Evolutionary conservation across 73 alveolate genomes (phyloP).

Genomic region (Stentor roeselii): DNA sequence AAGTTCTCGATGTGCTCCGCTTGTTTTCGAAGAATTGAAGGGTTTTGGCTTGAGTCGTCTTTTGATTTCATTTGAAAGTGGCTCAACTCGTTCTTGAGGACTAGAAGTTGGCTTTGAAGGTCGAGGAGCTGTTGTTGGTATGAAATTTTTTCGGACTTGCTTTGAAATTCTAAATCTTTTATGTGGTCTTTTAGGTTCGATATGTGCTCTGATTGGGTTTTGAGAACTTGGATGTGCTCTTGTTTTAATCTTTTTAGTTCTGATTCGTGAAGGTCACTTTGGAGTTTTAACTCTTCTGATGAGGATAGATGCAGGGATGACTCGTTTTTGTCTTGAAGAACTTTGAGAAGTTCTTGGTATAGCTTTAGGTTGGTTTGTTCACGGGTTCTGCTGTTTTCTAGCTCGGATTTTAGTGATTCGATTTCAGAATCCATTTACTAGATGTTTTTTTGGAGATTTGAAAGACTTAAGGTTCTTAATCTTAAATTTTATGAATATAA

Average conservation of each 20-base stretch:
- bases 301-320: too few species aligned
- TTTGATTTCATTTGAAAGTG: not conserved
- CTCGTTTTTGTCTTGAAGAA: not conserved
- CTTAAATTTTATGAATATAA: too few species aligned
- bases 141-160: not conserved
- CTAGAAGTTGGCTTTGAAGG: not conserved
- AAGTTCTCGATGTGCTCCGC: not conserved
- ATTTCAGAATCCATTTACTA: not conserved
- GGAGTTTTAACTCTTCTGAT: not conserved
- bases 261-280: not conserved
- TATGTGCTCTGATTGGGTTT: not conserved
- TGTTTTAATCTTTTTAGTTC: not conserved
- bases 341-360: too few species aligned
- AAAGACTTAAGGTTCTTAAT: too few species aligned
- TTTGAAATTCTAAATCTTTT: not conserved
- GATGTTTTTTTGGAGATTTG: too few species aligned
- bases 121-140: not conserved
- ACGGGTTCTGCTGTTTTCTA: not conserved
- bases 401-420: not conserved
- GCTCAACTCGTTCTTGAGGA: not conserved
- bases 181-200: not conserved
- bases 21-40: not conserved
- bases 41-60: too few species aligned
- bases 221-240: not conserved
- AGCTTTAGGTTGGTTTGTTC: not conserved